These are phyloP conservation scores for Mallotus japonicus DNA, from an alignment of 441 rosid genomes.

Conservation along the genomic window DNA sequence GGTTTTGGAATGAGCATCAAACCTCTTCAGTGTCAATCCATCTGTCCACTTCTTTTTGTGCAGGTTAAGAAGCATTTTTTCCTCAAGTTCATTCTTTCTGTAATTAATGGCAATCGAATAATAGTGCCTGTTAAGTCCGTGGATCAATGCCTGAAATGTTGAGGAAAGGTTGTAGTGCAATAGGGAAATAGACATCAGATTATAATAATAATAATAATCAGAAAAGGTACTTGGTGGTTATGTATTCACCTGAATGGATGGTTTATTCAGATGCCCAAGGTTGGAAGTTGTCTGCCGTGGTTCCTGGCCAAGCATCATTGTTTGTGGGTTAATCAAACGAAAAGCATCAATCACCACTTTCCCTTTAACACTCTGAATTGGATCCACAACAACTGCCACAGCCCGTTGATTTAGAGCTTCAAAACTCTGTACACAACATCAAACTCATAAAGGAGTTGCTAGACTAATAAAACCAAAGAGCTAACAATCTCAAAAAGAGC, in stretches of 20 bases:
- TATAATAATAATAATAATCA: no score
- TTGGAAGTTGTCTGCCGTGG: constrained; percentile 96
- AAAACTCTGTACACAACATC: constrained; percentile 67
- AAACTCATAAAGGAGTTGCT: constrained; percentile 13
- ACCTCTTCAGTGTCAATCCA: constrained; percentile 82
- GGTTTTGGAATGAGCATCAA: constrained; percentile 89
- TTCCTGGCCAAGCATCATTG: constrained; percentile 99
- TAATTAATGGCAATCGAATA: constrained; percentile 96
- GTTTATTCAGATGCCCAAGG: constrained; percentile 95
- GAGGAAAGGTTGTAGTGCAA: constrained; percentile 10
- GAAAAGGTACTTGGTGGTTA: background rate
- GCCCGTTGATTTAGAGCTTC: constrained; percentile 98
- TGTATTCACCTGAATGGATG: constrained; percentile 80
- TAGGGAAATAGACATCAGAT: background rate
- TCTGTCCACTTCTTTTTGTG: constrained; percentile 99
- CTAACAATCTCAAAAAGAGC: background rate
- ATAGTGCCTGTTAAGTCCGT: constrained; percentile 93
- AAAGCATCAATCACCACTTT: constrained; percentile 99
- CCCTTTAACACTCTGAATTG: constrained; percentile 97
- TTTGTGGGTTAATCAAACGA: constrained; percentile 93
- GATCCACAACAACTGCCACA: constrained; percentile 98
- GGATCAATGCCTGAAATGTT: constrained; percentile 72
- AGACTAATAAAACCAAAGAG: background rate
- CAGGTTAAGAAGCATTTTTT: constrained; percentile 96
- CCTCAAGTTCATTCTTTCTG: constrained; percentile 97